phyloP scores from a whole-genome alignment of 352 stramenopile species.

The Aphanomyces stellatus region DNA sequence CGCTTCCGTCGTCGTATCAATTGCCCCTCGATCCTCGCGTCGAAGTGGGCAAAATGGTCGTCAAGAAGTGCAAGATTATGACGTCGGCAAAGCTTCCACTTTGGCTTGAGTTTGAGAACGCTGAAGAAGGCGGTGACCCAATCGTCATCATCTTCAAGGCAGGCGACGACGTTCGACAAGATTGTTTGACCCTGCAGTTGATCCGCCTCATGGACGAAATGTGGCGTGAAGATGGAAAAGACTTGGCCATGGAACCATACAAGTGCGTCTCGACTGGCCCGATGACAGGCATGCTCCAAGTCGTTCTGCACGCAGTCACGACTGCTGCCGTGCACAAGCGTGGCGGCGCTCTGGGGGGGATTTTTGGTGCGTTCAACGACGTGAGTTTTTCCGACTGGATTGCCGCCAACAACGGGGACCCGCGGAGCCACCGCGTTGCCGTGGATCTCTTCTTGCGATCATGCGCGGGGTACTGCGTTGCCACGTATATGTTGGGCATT shows the following conservation, averaged over 20 bases:
- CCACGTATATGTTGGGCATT: constrained; percentile 55
- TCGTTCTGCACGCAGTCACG: constrained; percentile 39
- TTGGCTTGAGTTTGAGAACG: constrained; percentile 85
- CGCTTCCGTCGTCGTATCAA: constrained; percentile 81
- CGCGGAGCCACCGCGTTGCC: constrained; percentile 5
- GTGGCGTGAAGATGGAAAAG: constrained; percentile 37
- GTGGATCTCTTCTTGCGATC: constrained; percentile 37
- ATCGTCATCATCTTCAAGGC: constrained; percentile 43
- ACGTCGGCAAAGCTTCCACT: constrained; percentile 86
- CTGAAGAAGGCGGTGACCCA: constrained; percentile 38
- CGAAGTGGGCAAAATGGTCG: constrained; percentile 78
- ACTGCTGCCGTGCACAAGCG: constrained; percentile 28
- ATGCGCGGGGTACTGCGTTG: constrained; percentile 48
- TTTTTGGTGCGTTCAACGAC: constrained; percentile 19
- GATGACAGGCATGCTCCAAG: constrained; percentile 36
- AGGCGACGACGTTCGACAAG: constrained; percentile 59
- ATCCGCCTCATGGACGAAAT: constrained; percentile 39
- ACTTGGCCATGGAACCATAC: constrained; percentile 40
- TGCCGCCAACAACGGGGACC: constrained; percentile 12
- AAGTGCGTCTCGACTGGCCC: constrained; percentile 34
- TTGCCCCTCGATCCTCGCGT: constrained; percentile 79
- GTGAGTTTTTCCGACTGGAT: constrained; percentile 18
- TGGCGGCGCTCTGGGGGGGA: constrained; percentile 8
- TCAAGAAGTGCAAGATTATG: constrained; percentile 85
- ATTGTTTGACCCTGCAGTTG: constrained; percentile 50